Evolutionary conservation across 2,329 filamentous ascomycete species (phyloP).

Genomic region (Alternaria sp.): DNA sequence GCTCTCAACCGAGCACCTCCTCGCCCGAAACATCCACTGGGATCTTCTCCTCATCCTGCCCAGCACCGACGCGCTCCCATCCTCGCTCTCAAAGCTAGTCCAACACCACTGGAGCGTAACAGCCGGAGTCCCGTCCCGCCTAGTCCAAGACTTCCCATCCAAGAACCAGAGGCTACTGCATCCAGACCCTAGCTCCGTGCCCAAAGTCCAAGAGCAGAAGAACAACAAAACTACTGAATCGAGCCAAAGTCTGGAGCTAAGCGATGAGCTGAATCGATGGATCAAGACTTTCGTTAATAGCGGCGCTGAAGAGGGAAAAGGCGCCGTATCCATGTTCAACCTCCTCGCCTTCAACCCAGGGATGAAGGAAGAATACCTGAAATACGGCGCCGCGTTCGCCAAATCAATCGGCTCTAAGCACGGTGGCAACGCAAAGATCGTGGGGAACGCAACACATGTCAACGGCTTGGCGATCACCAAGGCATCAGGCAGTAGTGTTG

Average conservation of each 20-base stretch:
- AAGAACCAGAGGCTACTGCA: constrained; percentile 50
- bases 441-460: constrained; percentile 60
- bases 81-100: constrained; percentile 28
- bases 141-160: constrained; percentile 47
- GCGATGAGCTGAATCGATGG: constrained; percentile 58
- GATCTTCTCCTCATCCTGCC: constrained; percentile 57
- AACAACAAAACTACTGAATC: constrained; percentile 22
- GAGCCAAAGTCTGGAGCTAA: constrained; percentile 57
- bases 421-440: constrained; percentile 67
- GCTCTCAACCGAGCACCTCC: constrained; percentile 51
- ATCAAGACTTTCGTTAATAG: constrained; percentile 47
- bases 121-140: constrained; percentile 53
- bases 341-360: constrained; percentile 63
- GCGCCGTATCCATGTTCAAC: constrained; percentile 68
- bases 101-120: constrained; percentile 45
- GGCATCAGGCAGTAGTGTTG: constrained; percentile 17
- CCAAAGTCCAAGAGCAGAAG: constrained; percentile 41
- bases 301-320: constrained; percentile 31
- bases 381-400: constrained; percentile 64
- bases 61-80: constrained; percentile 33
- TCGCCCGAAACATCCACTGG: constrained; percentile 53
- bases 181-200: constrained; percentile 42
- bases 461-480: constrained; percentile 6
- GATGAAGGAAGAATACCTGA: constrained; percentile 60
- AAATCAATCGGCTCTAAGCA: constrained; percentile 57